Percentiles rank a stretch among this genome's conserved stretches.
These are phyloP conservation scores for Gymnopilus dilepis DNA, from an alignment of 768 basidiomycete species.

Conservation along the genomic window DNA sequence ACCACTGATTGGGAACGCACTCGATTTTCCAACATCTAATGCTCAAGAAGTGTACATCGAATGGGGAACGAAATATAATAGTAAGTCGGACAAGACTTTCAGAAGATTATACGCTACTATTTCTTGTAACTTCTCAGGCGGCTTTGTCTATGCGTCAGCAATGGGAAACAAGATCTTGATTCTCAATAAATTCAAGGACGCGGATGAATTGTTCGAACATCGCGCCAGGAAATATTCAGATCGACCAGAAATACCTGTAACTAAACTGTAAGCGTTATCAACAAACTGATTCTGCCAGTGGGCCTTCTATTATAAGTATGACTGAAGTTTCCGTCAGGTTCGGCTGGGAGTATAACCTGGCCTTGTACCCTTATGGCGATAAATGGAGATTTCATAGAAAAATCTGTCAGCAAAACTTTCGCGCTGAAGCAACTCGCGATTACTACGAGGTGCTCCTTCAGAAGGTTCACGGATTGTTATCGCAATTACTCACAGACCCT, in stretches of 20 bases:
- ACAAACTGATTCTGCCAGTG: neutral
- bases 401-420: conserved; percentile 11
- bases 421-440: conserved; percentile 24
- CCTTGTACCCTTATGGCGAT: neutral
- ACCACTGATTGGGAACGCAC: conserved; percentile 7
- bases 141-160: neutral
- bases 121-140: neutral
- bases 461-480: conserved; percentile 25
- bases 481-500: conserved; percentile 34
- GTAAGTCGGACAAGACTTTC: neutral
- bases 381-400: conserved; percentile 6
- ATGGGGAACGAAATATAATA: conserved; percentile 16
- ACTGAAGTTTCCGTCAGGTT: neutral
- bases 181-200: conserved; percentile 12
- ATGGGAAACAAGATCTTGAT: conserved; percentile 12
- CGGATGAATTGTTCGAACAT: conserved; percentile 11
- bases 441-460: conserved; percentile 34
- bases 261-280: conserved; percentile 12
- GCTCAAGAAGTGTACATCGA: neutral
- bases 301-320: neutral
- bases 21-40: conserved; percentile 6
- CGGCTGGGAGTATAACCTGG: conserved; percentile 3
- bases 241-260: conserved; percentile 2
- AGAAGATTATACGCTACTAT: neutral
- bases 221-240: conserved; percentile 11